A percentile compares a stretch with the other conserved stretches of the same genome.
These are phyloP conservation scores for Colletotrichum sp. DNA, from an alignment of 2,329 filamentous ascomycete genomes.

Conservation along the genomic window DNA sequence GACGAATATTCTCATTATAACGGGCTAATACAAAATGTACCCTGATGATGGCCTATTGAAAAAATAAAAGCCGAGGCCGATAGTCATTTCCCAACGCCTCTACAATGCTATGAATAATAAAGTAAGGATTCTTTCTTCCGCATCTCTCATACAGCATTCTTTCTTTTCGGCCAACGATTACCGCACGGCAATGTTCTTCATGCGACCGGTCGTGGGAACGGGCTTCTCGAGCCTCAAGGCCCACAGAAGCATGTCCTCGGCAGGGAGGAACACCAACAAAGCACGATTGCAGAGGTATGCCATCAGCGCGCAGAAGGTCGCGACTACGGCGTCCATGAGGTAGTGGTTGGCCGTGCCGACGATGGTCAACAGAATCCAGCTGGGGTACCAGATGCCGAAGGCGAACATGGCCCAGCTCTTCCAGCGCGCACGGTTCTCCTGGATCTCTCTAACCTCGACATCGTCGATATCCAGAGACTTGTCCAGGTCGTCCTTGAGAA, in stretches of 20 bases:
- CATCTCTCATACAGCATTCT: background rate
- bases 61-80: background rate
- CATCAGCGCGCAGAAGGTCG: slow-evolving; percentile 63
- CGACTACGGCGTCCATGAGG: slow-evolving; percentile 70
- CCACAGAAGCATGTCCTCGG: slow-evolving; percentile 72
- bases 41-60: background rate
- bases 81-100: slow-evolving; percentile 11
- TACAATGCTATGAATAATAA: slow-evolving; percentile 10
- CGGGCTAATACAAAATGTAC: background rate
- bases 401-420: slow-evolving; percentile 32
- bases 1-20: slow-evolving; percentile 3
- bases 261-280: slow-evolving; percentile 62
- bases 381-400: slow-evolving; percentile 56
- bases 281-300: slow-evolving; percentile 59
- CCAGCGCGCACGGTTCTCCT: slow-evolving; percentile 29
- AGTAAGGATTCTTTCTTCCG: background rate
- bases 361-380: slow-evolving; percentile 60
- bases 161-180: background rate
- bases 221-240: slow-evolving; percentile 69
- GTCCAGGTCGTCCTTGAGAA: slow-evolving; percentile 12
- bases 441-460: slow-evolving; percentile 22
- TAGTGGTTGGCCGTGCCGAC: slow-evolving; percentile 69
- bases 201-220: slow-evolving; percentile 49
- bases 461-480: slow-evolving; percentile 21
- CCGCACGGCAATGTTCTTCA: slow-evolving; percentile 23